phyloP scores from a whole-genome alignment of 2,329 filamentous ascomycete species.

The Exophiala xenobiotica region DNA sequence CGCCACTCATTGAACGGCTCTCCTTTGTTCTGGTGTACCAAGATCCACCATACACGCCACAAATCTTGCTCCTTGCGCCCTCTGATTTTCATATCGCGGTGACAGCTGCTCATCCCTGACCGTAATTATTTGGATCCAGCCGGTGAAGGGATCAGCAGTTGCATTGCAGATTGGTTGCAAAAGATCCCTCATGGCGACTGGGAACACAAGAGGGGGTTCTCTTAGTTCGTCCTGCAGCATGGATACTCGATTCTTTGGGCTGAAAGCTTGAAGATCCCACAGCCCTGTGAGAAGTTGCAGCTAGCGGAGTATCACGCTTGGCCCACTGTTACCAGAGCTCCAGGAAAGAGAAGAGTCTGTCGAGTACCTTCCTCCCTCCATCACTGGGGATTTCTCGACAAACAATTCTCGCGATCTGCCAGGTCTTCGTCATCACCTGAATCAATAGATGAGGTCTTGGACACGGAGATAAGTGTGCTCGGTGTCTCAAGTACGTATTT shows the following conservation, averaged over 20 bases:
- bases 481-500: too few relatives aligned
- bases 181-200: conserved; percentile 1
- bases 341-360: too few relatives aligned
- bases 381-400: too few relatives aligned
- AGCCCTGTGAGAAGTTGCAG: too few relatives aligned
- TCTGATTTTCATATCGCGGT: background rate
- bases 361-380: too few relatives aligned
- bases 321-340: background rate
- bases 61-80: background rate
- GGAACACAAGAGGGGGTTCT: background rate
- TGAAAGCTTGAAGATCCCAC: conserved; percentile 1
- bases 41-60: conserved; percentile 14
- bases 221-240: background rate
- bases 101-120: conserved; percentile 5
- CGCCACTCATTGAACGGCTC: conserved; percentile 7
- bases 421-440: too few relatives aligned
- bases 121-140: conserved; percentile 5
- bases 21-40: background rate
- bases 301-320: background rate
- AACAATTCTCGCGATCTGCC: too few relatives aligned
- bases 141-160: conserved; percentile 4
- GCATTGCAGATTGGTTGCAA: background rate
- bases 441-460: too few relatives aligned
- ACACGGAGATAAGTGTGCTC: too few relatives aligned
- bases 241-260: background rate